Evolutionary conservation across 140 eudicot species (phyloP).

Genomic region (Ambrosia hybrid): DNA sequence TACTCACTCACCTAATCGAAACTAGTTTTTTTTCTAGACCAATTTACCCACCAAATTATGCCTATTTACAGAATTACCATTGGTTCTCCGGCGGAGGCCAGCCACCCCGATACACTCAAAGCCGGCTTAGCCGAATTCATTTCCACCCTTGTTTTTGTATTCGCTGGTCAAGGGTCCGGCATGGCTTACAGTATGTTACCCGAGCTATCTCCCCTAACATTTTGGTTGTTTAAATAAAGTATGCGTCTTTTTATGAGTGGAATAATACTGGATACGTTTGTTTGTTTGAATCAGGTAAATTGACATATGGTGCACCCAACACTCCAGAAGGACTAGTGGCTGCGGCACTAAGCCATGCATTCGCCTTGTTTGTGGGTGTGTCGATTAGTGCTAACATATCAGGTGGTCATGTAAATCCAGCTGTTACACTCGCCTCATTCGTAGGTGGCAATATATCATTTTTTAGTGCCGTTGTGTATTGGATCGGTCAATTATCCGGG

Average conservation of each 20-base stretch:
- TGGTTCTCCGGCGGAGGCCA: constrained; percentile 52
- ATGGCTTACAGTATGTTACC: too few relatives aligned
- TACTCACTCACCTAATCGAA: neutral
- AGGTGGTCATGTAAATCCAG: constrained; percentile 79
- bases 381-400: constrained; percentile 70
- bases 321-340: constrained; percentile 60
- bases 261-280: too few relatives aligned
- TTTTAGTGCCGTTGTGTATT: constrained; percentile 53
- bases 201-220: neutral
- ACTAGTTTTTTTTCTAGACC: too few relatives aligned
- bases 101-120: constrained; percentile 67
- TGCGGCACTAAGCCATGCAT: constrained; percentile 68
- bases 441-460: constrained; percentile 67
- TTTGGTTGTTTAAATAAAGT: neutral
- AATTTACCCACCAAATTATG: too few relatives aligned
- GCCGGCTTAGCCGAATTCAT: constrained; percentile 40
- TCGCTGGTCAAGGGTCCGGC: too few relatives aligned
- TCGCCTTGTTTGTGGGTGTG: constrained; percentile 64
- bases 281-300: constrained; percentile 38
- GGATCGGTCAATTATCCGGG: constrained; percentile 66
- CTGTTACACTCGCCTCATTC: constrained; percentile 71
- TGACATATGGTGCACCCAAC: constrained; percentile 45
- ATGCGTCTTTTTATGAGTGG: too few relatives aligned
- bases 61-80: too few relatives aligned
- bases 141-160: too few relatives aligned